A percentile compares a stretch with the other conserved stretches of the same genome.
Conservation (phyloP, 1,139 yeast species). For the Yamadazyma oceani region DNA sequence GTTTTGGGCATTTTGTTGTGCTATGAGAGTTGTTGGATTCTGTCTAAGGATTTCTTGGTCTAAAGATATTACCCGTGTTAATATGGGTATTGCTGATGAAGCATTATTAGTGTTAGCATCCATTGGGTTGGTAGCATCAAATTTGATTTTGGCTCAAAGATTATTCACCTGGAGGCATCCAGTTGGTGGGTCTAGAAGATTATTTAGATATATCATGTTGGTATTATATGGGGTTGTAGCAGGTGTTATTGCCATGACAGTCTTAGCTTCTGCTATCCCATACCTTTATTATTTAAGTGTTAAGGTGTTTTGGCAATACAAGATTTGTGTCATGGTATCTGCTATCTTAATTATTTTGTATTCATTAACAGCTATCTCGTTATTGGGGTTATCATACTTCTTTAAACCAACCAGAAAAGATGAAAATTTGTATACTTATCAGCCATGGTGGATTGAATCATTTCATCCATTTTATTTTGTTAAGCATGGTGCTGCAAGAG, state of each 20-base stretch:
- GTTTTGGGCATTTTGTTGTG: constrained; percentile 33
- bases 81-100: constrained; percentile 34
- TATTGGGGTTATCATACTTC: constrained; percentile 37
- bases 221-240: constrained; percentile 30
- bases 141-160: constrained; percentile 43
- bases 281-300: constrained; percentile 29
- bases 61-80: constrained; percentile 29
- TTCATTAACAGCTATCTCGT: constrained; percentile 32
- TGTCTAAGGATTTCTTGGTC: constrained; percentile 33
- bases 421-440: constrained; percentile 42
- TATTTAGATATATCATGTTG: constrained; percentile 38
- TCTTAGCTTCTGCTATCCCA: constrained; percentile 35
- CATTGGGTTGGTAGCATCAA: constrained; percentile 34
- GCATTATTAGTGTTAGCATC: constrained; percentile 36
- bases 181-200: constrained; percentile 40
- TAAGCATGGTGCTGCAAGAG: constrained; percentile 30
- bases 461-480: constrained; percentile 42
- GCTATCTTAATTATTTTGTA: constrained; percentile 32
- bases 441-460: constrained; percentile 49
- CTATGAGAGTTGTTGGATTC: constrained; percentile 32
- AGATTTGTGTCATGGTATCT: constrained; percentile 31
- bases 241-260: constrained; percentile 31
- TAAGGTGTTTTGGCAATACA: constrained; percentile 22
- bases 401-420: constrained; percentile 43
- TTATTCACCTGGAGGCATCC: constrained; percentile 49